Conservation (phyloP, 2,329 filamentous ascomycete genomes). For the Parastagonospora nodorum region DNA sequence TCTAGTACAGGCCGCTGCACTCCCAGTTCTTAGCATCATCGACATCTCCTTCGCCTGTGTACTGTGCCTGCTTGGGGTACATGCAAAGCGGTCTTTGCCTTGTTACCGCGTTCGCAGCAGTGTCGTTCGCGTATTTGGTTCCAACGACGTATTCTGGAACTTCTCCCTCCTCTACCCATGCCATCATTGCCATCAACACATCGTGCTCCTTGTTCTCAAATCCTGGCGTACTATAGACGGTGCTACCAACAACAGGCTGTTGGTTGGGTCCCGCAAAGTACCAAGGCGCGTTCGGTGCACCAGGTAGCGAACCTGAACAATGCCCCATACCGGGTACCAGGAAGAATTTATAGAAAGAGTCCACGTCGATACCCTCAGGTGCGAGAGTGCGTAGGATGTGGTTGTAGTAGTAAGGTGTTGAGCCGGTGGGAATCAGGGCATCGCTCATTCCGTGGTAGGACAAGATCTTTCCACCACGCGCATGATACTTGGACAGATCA, state of each 20-base stretch:
- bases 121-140: slow-evolving; percentile 36
- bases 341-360: slow-evolving; percentile 52
- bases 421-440: slow-evolving; percentile 55
- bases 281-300: slow-evolving; percentile 49
- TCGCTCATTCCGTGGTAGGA: slow-evolving; percentile 54
- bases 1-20: slow-evolving; percentile 27
- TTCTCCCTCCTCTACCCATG: slow-evolving; percentile 50
- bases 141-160: slow-evolving; percentile 48
- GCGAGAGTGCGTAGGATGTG: slow-evolving; percentile 47
- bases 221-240: slow-evolving; percentile 31
- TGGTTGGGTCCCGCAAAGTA: slow-evolving; percentile 49
- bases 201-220: slow-evolving; percentile 50
- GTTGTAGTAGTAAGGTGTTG: slow-evolving; percentile 59
- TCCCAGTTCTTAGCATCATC: slow-evolving; percentile 33
- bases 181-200: slow-evolving; percentile 52
- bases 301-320: slow-evolving; percentile 43
- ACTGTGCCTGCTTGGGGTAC: slow-evolving; percentile 40
- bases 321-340: slow-evolving; percentile 53
- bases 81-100: slow-evolving; percentile 42
- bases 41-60: slow-evolving; percentile 33
- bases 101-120: slow-evolving; percentile 20
- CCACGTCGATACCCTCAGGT: slow-evolving; percentile 42
- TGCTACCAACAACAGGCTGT: slow-evolving; percentile 13
- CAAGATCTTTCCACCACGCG: slow-evolving; percentile 48
- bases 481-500: slow-evolving; percentile 54